A percentile compares a stretch with the other conserved stretches of the same genome.
Evolutionary conservation across 1,139 yeast species (phyloP).

Genomic region (Geotrichum australiense): DNA sequence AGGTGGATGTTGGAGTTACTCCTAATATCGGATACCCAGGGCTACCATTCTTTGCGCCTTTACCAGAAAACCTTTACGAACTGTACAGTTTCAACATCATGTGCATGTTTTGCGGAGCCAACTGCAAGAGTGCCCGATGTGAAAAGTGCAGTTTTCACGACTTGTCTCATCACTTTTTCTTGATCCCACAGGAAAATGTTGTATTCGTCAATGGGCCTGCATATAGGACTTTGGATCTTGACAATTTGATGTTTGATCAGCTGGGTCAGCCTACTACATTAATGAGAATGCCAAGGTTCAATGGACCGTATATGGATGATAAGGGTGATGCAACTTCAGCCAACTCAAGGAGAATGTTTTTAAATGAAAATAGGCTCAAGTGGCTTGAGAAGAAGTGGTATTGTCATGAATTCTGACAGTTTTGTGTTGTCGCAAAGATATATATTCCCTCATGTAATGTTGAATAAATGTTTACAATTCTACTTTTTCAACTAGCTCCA

Average conservation of each 20-base stretch:
- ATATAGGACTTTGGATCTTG: too few species aligned
- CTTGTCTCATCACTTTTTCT: not conserved
- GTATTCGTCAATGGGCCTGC: not conserved
- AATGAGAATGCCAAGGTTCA: too few species aligned
- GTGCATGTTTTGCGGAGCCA: slow-evolving; percentile 2
- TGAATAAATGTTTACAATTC: too few species aligned
- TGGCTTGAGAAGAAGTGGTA: slow-evolving; percentile 47
- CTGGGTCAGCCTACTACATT: too few species aligned
- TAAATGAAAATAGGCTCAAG: slow-evolving; percentile 58
- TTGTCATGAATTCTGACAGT: too few species aligned
- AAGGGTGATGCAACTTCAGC: slow-evolving; percentile 64
- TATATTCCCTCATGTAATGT: too few species aligned
- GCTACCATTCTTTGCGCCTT: not conserved
- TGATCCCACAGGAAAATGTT: slow-evolving; percentile 1
- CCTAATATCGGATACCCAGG: slow-evolving; percentile 2
- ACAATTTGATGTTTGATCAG: too few species aligned
- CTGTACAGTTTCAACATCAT: not conserved
- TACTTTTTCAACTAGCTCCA: too few species aligned
- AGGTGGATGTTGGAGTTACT: too few species aligned
- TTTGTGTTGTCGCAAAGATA: too few species aligned
- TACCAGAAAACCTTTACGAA: not conserved
- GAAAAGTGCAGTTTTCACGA: not conserved
- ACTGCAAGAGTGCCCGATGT: not conserved
- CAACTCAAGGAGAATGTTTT: slow-evolving; percentile 35
- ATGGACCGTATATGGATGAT: slow-evolving; percentile 72